Base-by-base conservation (phyloP, 139 green algal species). In the Chlorella sp. region DNA sequence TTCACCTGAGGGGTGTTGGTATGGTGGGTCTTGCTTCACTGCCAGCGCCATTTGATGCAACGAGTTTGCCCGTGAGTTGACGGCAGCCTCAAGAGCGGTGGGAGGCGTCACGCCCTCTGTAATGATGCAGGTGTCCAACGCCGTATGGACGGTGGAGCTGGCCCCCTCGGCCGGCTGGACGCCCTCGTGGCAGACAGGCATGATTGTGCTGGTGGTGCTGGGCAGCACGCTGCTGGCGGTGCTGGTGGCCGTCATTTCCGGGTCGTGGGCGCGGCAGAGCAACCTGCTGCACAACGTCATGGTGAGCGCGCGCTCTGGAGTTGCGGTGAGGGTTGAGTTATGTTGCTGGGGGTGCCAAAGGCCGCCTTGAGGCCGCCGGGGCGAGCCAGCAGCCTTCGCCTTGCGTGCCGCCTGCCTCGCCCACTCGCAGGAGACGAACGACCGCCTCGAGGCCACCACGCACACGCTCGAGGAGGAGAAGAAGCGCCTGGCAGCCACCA, bases 281-380 rank as follows among this genome's bases (percentile, higher is more conserved):
- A 50, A 51, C 31, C 75, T 85, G 69, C 70, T 85, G 59, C 23
- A 29, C 14, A 63, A 79, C 24, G 80, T 85, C 34, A 62, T 85
- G 80, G 80, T n/a, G n/a, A n/a, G n/a, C n/a, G n/a, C n/a, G n/a
- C n/a, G n/a, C n/a, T n/a, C n/a, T n/a, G n/a, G n/a, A n/a, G n/a
- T n/a, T n/a, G n/a, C n/a, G n/a, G n/a, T n/a, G n/a, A n/a, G n/a
- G n/a, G n/a, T n/a, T n/a, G n/a, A n/a, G n/a, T n/a, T n/a, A n/a
- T n/a, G n/a, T n/a, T n/a, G n/a, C n/a, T n/a, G n/a, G n/a, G n/a
- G n/a, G n/a, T n/a, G n/a, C n/a, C n/a, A n/a, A n/a, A n/a, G n/a
- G n/a, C n/a, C n/a, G n/a, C n/a, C n/a, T n/a, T n/a, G n/a, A n/a
- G n/a, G n/a, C n/a, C n/a, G n/a, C n/a, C n/a, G n/a, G n/a, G n/a